Base-by-base conservation (phyloP, 441 rosid genomes). In the Macaranga tanarius region DNA sequence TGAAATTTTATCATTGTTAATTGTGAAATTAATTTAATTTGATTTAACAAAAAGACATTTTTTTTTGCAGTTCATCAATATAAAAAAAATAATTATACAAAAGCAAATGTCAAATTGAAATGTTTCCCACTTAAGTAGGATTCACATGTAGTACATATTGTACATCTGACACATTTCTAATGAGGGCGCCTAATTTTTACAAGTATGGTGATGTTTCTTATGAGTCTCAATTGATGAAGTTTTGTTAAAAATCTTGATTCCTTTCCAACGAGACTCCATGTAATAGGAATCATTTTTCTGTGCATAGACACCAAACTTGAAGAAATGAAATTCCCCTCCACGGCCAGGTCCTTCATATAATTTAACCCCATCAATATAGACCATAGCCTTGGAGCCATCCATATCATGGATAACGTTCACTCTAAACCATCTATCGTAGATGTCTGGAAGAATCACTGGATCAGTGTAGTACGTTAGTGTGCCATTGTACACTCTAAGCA, bases 241-340 rank as follows among this genome's bases (percentile, higher is more conserved):
- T 62, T 70, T 74, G 3, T 63, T 75, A 17, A 75, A 63, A 74
- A 80, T 74, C 25, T 63, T 77, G 56, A 83, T 75, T 2, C 56
- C 80, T 40, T 65, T 82, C 86, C 86, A 80, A 23, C 81, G 72
- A 40, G 86, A 80, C 67, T 83, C 84, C 84, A 78, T 73, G 3
- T 73, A 72, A 25, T 62, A 25, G 10, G 75, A 63, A 10, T 65
- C 75, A 54, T 72, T 63, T 3, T 52, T 52, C 60, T 72, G 75
- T 5, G 75, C 75, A 58, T 73, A 73, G 11, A 83, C 86, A 4
- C 82, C 87, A 23, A 71, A 71, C 23, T 79, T 79, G 77, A 81
- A 84, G 76, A 73, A 74, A 68, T 77, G 79, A n/a, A 67, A 77
- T 5, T 15, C 62, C 1, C 85, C 84, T 6, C 83, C 82, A 50